Conservation (phyloP, 2,329 filamentous ascomycete genomes). For the Grosmannia huntii region DNA sequence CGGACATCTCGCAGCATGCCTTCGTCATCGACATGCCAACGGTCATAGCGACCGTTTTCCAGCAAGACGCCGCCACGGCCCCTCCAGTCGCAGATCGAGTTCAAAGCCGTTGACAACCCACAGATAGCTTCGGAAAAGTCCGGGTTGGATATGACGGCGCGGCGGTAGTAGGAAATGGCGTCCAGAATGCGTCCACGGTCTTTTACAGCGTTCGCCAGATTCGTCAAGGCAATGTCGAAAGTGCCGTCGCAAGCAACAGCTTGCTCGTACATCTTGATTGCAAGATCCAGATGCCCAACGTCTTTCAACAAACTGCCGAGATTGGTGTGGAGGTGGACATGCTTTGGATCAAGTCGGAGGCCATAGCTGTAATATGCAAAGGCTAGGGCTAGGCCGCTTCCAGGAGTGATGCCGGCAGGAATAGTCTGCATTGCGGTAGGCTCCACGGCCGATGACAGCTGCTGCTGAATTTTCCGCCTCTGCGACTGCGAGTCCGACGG, state of each 20-base stretch:
- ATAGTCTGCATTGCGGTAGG: conserved; percentile 28
- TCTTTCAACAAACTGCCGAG: conserved; percentile 91
- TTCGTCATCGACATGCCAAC: conserved; percentile 82
- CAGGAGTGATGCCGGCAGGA: conserved; percentile 62
- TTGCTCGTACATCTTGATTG: conserved; percentile 94
- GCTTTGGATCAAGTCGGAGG: conserved; percentile 68
- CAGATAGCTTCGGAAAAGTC: conserved; percentile 96
- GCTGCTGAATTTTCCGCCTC: background rate
- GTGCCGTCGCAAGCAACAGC: conserved; percentile 85
- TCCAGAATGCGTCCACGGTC: conserved; percentile 87
- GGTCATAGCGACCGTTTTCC: conserved; percentile 61
- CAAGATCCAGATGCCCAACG: conserved; percentile 80
- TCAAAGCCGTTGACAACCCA: conserved; percentile 84
- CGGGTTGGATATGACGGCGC: conserved; percentile 82
- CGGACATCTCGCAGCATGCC: conserved; percentile 71
- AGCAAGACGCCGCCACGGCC: conserved; percentile 76
- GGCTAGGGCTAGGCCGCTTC: conserved; percentile 78
- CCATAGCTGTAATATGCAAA: conserved; percentile 95
- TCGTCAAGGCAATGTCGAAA: conserved; percentile 94
- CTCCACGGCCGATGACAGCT: conserved; percentile 12
- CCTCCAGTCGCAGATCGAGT: conserved; percentile 92
- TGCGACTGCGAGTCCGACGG: background rate
- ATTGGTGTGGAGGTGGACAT: conserved; percentile 95
- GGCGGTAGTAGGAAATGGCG: conserved; percentile 81
- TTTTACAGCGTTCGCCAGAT: conserved; percentile 94